Conservation (phyloP, 768 basidiomycete genomes). For the Chalciporus chontae region DNA sequence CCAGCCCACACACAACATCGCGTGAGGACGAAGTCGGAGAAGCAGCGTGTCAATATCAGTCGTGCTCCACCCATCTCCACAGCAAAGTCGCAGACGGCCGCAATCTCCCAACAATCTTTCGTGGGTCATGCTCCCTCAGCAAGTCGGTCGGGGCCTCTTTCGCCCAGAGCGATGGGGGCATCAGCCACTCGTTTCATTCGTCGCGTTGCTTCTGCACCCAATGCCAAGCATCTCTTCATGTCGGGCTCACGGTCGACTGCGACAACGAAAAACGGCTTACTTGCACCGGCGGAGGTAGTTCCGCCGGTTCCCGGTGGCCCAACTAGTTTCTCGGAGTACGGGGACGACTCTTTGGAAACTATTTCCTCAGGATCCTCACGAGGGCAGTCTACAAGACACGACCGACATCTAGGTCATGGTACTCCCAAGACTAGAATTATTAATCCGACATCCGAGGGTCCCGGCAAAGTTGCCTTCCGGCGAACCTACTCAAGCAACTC, state of each 20-base stretch:
- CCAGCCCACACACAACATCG: conserved; percentile 25
- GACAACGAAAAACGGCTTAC: conserved; percentile 72
- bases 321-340: conserved; percentile 52
- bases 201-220: conserved; percentile 94
- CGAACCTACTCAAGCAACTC: conserved; percentile 97
- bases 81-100: conserved; percentile 27
- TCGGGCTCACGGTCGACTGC: conserved; percentile 53
- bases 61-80: conserved; percentile 38
- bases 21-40: conserved; percentile 46
- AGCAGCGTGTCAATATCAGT: conserved; percentile 45
- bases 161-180: conserved; percentile 65
- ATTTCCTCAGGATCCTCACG: conserved; percentile 73
- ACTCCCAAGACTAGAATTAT: conserved; percentile 42
- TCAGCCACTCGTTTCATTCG: conserved; percentile 88
- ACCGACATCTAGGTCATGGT: conserved; percentile 28
- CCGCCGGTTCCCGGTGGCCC: conserved; percentile 52
- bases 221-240: conserved; percentile 86
- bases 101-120: conserved; percentile 42
- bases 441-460: conserved; percentile 44
- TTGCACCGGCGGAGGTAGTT: conserved; percentile 64
- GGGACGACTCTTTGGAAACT: conserved; percentile 72
- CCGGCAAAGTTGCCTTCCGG: conserved; percentile 73
- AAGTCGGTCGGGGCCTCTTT: conserved; percentile 49
- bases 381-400: conserved; percentile 43
- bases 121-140: conserved; percentile 26